Conservation (phyloP, 768 basidiomycete species). For the Mycena filopes region DNA sequence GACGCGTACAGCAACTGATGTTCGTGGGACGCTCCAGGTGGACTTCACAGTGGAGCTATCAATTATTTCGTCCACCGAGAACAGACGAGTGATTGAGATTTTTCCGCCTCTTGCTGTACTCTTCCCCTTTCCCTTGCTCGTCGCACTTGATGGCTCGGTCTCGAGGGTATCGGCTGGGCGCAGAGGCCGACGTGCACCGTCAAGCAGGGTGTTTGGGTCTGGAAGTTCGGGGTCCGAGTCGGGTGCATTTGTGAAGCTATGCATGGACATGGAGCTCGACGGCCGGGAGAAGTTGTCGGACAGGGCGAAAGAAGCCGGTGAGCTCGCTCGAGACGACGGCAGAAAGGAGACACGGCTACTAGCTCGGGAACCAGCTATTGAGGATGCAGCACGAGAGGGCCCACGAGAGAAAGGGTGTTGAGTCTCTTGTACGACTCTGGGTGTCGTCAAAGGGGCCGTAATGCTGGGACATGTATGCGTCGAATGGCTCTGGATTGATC, state of each 20-base stretch:
- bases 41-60: background rate
- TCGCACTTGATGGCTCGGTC: too few species aligned
- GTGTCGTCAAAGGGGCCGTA: too few species aligned
- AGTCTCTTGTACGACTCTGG: background rate
- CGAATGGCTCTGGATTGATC: constrained; percentile 1
- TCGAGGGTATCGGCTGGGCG: too few species aligned
- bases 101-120: too few species aligned
- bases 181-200: too few species aligned
- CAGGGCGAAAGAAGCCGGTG: background rate
- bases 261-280: background rate
- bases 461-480: background rate
- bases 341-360: background rate
- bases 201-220: too few species aligned
- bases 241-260: background rate
- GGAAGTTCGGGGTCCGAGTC: background rate
- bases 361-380: too few species aligned
- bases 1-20: background rate
- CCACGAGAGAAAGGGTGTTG: background rate
- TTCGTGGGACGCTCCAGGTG: constrained; percentile 1
- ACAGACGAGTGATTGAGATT: constrained; percentile 3
- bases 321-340: constrained; percentile 5
- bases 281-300: background rate
- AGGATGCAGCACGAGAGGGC: background rate
- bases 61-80: background rate
- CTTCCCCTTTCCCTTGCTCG: too few species aligned